These are phyloP conservation scores for Scedosporium minutisporum DNA, from an alignment of 2,329 filamentous ascomycete genomes.

Conservation along the genomic window DNA sequence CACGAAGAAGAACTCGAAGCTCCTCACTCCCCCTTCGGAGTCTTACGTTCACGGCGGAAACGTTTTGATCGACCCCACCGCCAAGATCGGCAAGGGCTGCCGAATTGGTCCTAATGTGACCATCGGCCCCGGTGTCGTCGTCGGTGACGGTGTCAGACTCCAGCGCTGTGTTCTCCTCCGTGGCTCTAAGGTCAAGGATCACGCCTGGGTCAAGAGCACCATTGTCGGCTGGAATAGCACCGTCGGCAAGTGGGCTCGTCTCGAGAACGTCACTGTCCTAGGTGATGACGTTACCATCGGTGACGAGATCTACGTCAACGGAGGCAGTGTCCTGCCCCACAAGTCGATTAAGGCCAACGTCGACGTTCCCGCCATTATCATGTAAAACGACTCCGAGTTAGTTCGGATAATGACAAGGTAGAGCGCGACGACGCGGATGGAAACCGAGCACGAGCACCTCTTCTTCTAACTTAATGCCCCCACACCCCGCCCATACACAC, in stretches of 20 bases:
- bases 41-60: constrained; percentile 87
- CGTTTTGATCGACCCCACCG: constrained; percentile 85
- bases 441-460: not conserved
- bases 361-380: constrained; percentile 64
- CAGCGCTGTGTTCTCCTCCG: constrained; percentile 86
- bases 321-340: constrained; percentile 87
- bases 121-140: constrained; percentile 83
- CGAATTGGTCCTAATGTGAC: constrained; percentile 95
- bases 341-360: constrained; percentile 99
- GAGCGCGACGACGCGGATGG: not conserved
- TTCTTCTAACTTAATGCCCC: not conserved
- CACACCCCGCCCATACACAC: not conserved
- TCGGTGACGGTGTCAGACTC: constrained; percentile 88
- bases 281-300: constrained; percentile 97
- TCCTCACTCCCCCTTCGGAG: constrained; percentile 63
- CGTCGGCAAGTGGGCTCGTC: constrained; percentile 87
- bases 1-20: constrained; percentile 79
- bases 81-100: constrained; percentile 97
- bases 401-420: not conserved
- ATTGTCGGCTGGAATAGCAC: constrained; percentile 98
- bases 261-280: constrained; percentile 97
- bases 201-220: constrained; percentile 97
- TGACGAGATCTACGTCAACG: constrained; percentile 98
- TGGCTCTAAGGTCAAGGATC: constrained; percentile 92
- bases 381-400: constrained; percentile 31